Evolutionary conservation across 257 asterid species (phyloP).

Genomic region (Fraxinus cuspidata): DNA sequence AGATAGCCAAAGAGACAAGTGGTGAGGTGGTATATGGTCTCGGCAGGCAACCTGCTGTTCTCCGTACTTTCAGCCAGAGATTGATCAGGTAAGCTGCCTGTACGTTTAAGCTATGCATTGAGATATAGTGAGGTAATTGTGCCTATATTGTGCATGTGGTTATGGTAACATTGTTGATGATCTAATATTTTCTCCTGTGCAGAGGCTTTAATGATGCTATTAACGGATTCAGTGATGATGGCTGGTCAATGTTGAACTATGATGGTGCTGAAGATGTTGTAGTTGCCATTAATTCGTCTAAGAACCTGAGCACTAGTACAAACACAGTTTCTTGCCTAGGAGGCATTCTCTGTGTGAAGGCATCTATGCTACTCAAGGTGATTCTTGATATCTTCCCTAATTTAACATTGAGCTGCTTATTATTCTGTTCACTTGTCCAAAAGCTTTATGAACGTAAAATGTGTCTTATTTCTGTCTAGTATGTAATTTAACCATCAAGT

Average conservation of each 20-base stretch:
- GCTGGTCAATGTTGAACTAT: conserved; percentile 79
- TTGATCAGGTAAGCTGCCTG: conserved; percentile 59
- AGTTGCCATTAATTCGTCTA: conserved; percentile 65
- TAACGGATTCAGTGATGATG: conserved; percentile 88
- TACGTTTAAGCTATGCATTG: not conserved
- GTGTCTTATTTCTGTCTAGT: not conserved
- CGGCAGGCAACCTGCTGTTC: conserved; percentile 95
- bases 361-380: conserved; percentile 97
- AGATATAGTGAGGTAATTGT: not conserved
- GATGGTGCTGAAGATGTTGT: conserved; percentile 88
- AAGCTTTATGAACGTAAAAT: not conserved
- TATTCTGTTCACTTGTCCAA: not conserved
- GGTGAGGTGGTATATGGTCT: conserved; percentile 87
- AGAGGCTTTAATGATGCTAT: conserved; percentile 98
- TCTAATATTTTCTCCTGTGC: conserved; percentile 24
- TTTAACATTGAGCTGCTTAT: not conserved
- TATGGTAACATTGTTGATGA: not conserved
- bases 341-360: conserved; percentile 91
- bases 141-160: not conserved
- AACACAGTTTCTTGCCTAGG: conserved; percentile 59
- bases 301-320: conserved; percentile 45
- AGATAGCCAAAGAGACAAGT: conserved; percentile 90
- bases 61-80: conserved; percentile 93
- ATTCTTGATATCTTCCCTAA: not conserved
- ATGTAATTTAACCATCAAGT: not conserved